Evolutionary conservation across 2,329 filamentous ascomycete species (phyloP).

Genomic region (Fusarium robinianum): DNA sequence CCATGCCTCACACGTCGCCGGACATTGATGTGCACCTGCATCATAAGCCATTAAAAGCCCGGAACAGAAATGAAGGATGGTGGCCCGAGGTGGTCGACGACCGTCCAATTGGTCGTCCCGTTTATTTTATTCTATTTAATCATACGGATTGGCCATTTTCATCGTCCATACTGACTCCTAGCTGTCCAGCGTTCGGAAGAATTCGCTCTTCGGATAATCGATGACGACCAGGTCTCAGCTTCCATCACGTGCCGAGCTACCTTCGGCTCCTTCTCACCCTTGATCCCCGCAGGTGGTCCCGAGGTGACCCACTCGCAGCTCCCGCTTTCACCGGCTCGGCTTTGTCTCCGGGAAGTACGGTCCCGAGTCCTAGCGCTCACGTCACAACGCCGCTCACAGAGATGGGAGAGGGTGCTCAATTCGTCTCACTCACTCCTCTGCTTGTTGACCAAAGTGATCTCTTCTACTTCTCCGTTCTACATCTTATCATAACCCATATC

Average conservation of each 20-base stretch:
- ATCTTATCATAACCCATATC: slow-evolving; percentile 9
- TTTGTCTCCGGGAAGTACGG: too few relatives aligned
- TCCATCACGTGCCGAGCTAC: slow-evolving; percentile 34
- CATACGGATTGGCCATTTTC: not conserved
- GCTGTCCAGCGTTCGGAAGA: slow-evolving; percentile 20
- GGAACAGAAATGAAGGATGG: not conserved
- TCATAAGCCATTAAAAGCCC: slow-evolving; percentile 17
- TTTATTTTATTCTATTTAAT: not conserved
- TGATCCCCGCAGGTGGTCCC: too few relatives aligned
- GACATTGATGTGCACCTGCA: not conserved
- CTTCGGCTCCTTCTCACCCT: slow-evolving; percentile 10
- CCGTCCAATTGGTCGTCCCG: slow-evolving; percentile 19
- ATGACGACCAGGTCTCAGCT: slow-evolving; percentile 26
- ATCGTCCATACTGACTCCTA: slow-evolving; percentile 5
- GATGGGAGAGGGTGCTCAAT: too few relatives aligned
- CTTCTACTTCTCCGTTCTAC: not conserved
- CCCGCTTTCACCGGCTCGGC: too few relatives aligned
- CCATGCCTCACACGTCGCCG: not conserved
- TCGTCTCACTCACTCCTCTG: too few relatives aligned
- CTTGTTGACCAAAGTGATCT: too few relatives aligned
- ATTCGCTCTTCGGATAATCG: slow-evolving; percentile 21
- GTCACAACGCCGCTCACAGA: too few relatives aligned
- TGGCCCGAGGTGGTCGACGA: slow-evolving; percentile 6
- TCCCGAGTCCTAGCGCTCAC: too few relatives aligned
- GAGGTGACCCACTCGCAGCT: too few relatives aligned